Evolutionary conservation across 148 eudicot genomes (phyloP), one percentile per base, ranked within the genome.

Genomic region (Rhododendron simsii): DNA sequence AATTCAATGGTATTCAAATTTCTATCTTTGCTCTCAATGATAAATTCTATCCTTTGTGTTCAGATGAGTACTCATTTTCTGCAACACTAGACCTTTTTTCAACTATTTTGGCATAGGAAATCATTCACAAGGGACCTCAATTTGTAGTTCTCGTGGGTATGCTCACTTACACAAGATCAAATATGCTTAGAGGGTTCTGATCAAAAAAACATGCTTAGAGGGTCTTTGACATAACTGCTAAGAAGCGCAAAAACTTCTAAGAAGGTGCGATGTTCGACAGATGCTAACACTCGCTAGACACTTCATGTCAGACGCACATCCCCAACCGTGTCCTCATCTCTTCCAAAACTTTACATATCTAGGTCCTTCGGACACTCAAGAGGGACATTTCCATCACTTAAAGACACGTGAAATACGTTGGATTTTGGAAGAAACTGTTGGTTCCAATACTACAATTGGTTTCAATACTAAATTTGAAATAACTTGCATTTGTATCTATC

Each of bases 1-100:
- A 91, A 76, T 96, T 93, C 85, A 33, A 86, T 84, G 98, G 98
- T 95, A 59, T 21, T 8, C 28, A 33, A 63, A 37, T 73, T 82
- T 44, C 76, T 48, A 35, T 44, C 81, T 33, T 80, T 4, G 23
- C 21, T 71, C 18, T 82, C 80, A 18, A 13, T 15, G 18, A 51
- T 80, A 13, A n/a, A 47, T 47, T 47, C 7, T 12, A 0, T 30
- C 57, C 14, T 47, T 26, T 47, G 15, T 28, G 39, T 30, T 12
- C 23, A 2, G 41, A 80, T 16, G 35, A 80, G 18, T 28, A 26
- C 41, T 15, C 20, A 48, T 80, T 78, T 80, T 18, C 63, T 28
- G 57, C 21, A 20, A 78, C 28, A 23, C 6, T 47, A 78, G 35
- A 12, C 35, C 33, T 26, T 13, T 45, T 53, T 35, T 57, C 74